phyloP scores from a whole-genome alignment of 352 stramenopile genomes.

The Salisapilia sapeloensis region DNA sequence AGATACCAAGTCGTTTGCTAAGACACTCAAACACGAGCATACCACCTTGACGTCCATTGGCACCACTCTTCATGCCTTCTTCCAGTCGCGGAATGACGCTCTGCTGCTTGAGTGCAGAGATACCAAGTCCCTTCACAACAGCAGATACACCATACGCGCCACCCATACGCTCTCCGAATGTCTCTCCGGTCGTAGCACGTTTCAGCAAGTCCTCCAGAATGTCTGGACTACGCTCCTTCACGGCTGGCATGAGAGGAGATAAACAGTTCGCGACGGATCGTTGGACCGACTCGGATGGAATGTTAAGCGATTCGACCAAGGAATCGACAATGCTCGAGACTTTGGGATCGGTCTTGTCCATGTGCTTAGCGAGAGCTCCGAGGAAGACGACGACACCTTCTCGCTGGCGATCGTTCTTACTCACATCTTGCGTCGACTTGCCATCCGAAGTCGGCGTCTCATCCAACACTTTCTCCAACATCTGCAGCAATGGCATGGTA shows the following conservation, averaged over 20 bases:
- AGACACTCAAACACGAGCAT: slow-evolving; percentile 98
- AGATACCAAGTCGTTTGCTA: slow-evolving; percentile 88
- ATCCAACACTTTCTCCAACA: slow-evolving; percentile 65
- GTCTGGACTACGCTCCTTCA: slow-evolving; percentile 53
- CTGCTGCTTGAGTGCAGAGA: slow-evolving; percentile 95
- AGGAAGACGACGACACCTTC: slow-evolving; percentile 84
- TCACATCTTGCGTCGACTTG: slow-evolving; percentile 14
- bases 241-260: slow-evolving; percentile 69
- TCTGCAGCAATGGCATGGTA: slow-evolving; percentile 39
- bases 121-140: slow-evolving; percentile 98
- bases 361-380: slow-evolving; percentile 79
- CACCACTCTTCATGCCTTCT: slow-evolving; percentile 56
- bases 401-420: slow-evolving; percentile 75
- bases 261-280: slow-evolving; percentile 83
- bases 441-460: slow-evolving; percentile 28
- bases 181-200: slow-evolving; percentile 52
- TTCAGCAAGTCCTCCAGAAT: slow-evolving; percentile 67
- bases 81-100: slow-evolving; percentile 89
- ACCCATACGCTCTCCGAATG: slow-evolving; percentile 82
- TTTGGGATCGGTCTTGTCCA: slow-evolving; percentile 78
- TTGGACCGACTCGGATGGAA: slow-evolving; percentile 88
- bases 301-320: slow-evolving; percentile 77
- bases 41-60: slow-evolving; percentile 80
- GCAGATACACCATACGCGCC: slow-evolving; percentile 95
- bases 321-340: slow-evolving; percentile 78